Evolutionary conservation across 1,139 yeast genomes (phyloP), one percentile per base, ranked within the genome.

Genomic region (Taphrina betulina): DNA sequence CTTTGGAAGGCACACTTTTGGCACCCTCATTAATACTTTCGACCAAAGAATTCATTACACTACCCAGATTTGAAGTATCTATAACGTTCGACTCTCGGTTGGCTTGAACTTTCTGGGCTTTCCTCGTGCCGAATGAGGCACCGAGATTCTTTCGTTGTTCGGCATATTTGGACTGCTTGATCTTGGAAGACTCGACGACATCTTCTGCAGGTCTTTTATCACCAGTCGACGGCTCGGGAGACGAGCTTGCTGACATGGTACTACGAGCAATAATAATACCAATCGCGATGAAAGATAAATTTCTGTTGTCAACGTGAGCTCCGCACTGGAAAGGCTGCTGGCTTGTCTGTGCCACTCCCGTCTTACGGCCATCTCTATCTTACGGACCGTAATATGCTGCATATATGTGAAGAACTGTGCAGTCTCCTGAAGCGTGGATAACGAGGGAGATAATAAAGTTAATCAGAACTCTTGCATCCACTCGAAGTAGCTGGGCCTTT

Each of bases 41-140:
- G 57, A 89, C 81, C 65, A 92, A 89, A 64, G 87, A 95, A 62
- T 80, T 70, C 67, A 90, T 92, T 54, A 83, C 75, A 62, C 79
- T 85, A 58, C 79, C 84, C 63, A 90, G 76, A 69, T 82, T 81
- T 51, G 81, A 94, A 1, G 95, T 78, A 68, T 92, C 96, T 67
- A 92, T 83, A 67, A 85, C 78, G 72, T 92, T 92, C 70, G 85
- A 80, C 67, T 84, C 94, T 66, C 82, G 71, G 68, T 84, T 90
- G 53, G 80, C 75, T 67, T 94, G 86, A 35, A 95, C 95, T 66
- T 87, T 85, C 73, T 88, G 90, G 60, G 97, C 96, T 72, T 83
- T 90, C 72, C 87, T 88, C 60, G 98, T 90, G 78, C 99, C 99
- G 64, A 92, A 92, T 1, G 95, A 94, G 71, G 88, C 92, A 67